Base-by-base conservation (phyloP, 345 rosid species). In the Microcos paniculata region DNA sequence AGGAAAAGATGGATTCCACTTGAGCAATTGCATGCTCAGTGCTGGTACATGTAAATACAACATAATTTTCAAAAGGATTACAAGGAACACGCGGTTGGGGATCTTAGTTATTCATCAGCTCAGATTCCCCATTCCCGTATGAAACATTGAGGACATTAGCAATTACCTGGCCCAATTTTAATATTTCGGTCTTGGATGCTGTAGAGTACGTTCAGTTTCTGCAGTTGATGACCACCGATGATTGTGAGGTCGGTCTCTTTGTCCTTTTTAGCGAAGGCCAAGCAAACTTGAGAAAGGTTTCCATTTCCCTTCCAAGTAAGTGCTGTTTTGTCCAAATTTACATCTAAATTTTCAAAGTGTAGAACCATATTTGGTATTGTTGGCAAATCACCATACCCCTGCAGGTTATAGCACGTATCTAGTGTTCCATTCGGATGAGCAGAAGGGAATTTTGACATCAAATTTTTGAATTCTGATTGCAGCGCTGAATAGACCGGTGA, bases 381-480 rank as follows among this genome's bases (percentile, higher is more conserved):
- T 4, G 8, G 26, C 30, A 15, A 12, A 14, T 69, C 38, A 0
- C 6, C 31, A 1, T 58, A 15, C 8, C 76, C 75, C 4, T 6
- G 35, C 8, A 85, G 79, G 49, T 82, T 53, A 70, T 82, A 82
- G 61, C 84, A 85, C 0, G 77, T 80, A 16, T 80, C 72, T 55
- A 80, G n/a, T 3, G 30, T 9, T 0, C 12, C 1, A 6, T 40
- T 1, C 1, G 30, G 7, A 5, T 6, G 18, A 43, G 76, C 79
- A 26, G 0, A 9, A 9, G 76, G 75, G 71, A 62, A 80, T 2
- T 23, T 12, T 3, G 52, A 42, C 85, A 80, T 82, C 31, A 45
- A 56, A 8, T 46, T 53, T 26, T 21, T 18, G 26, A 84, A 84
- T n/a, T 43, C 35, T 18, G 56, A 67, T 14, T 76, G 62, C 35